Evolutionary conservation across 352 stramenopile genomes (phyloP).

Genomic region (Globisporangium carolinianum): DNA sequence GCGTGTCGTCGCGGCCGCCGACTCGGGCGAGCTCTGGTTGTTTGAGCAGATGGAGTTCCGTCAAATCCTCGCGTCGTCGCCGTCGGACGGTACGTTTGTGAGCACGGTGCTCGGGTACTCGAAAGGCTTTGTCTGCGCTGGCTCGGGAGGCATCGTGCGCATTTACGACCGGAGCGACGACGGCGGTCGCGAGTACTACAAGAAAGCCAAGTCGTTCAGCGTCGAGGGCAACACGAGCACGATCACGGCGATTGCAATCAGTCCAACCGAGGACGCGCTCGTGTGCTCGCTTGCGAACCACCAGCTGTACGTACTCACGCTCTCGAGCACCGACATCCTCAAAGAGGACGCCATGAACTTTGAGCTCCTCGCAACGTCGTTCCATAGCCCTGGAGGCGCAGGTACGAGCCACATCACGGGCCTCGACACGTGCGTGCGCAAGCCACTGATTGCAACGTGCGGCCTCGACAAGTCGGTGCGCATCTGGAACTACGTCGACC

Average conservation of each 20-base stretch:
- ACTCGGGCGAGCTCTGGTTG: conserved; percentile 87
- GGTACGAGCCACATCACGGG: conserved; percentile 79
- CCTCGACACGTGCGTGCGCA: conserved; percentile 91
- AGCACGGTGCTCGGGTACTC: conserved; percentile 84
- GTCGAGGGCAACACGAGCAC: conserved; percentile 79
- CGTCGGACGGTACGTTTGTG: conserved; percentile 75
- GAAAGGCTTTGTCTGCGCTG: conserved; percentile 85
- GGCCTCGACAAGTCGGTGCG: conserved; percentile 87
- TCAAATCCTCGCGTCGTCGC: conserved; percentile 61
- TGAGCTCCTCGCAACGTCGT: conserved; percentile 83
- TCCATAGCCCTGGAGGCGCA: conserved; percentile 64
- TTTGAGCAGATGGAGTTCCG: conserved; percentile 92
- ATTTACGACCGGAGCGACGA: conserved; percentile 87
- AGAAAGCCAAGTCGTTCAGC: conserved; percentile 84
- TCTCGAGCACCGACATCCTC: conserved; percentile 88
- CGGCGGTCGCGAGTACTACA: conserved; percentile 79
- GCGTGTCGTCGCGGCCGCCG: conserved; percentile 82
- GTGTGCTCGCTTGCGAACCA: conserved; percentile 86
- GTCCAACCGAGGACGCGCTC: conserved; percentile 85
- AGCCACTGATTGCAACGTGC: conserved; percentile 88
- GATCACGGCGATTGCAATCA: conserved; percentile 83
- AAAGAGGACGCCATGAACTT: conserved; percentile 94
- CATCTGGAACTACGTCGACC: conserved; percentile 93
- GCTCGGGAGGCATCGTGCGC: conserved; percentile 62
- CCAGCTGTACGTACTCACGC: conserved; percentile 87